Base-by-base conservation (phyloP, 2,329 filamentous ascomycete genomes). In the Fusarium sp. region DNA sequence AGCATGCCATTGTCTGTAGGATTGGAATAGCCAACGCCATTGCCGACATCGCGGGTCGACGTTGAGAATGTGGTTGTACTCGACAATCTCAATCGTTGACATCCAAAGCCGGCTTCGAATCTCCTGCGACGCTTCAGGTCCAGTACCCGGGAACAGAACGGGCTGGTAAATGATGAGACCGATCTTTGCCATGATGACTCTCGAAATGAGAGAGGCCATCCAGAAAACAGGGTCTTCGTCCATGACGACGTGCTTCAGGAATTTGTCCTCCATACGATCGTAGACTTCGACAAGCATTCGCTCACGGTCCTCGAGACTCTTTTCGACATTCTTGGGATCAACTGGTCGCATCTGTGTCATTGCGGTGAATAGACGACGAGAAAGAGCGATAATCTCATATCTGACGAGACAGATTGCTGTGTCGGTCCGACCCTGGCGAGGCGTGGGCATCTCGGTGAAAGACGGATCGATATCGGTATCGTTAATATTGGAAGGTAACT, bases 11-110 rank as follows among this genome's bases (percentile, higher is more conserved):
- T 74, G 72, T 0, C 72, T 57, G 40, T 74, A 73, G 11, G 72
- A 62, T 10, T 70, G 58, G 27, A 74, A 74, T 2, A 74, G 35
- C 72, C 72, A 74, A 14, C 72, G 72, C 72, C 72, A 74, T 38
- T 75, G 72, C 2, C 69, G 70, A 16, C 72, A 74, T 1, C 62
- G 45, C 2, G 72, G 66, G 14, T 75, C 72, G n/a, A 65, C 47
- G n/a, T 74, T 74, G 31, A 74, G 72, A 13, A 75, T 73, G 24
- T 74, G 52, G 22, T 56, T 74, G 45, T 74, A 75, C 38, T 74
- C 72, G 20, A 74, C 72, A 18, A 74, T 74, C 37, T 74, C 72
- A 37, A 74, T 74, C n/a, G 72, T 75, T 6, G 72, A 74, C 31
- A 75, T 62, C 72, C 72, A 74, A 9, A 74, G 22, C 6, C 72